These are phyloP conservation scores for Pythium aquatile DNA, from an alignment of 352 stramenopile species.

Conservation along the genomic window DNA sequence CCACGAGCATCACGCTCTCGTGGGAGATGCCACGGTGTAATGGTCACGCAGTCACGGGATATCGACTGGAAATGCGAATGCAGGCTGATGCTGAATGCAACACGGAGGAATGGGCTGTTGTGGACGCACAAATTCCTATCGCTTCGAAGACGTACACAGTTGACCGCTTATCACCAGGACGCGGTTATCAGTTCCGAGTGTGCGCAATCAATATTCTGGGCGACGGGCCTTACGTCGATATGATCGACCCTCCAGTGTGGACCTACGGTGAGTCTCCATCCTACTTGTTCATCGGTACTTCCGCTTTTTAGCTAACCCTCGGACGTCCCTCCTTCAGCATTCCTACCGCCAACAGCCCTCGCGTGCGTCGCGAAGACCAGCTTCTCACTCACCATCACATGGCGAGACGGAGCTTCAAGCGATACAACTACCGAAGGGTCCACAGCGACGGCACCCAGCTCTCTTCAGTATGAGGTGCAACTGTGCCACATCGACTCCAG, in stretches of 20 bases:
- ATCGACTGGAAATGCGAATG: slow-evolving; percentile 24
- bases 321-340: slow-evolving; percentile 16
- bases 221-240: slow-evolving; percentile 9
- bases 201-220: slow-evolving; percentile 27
- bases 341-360: slow-evolving; percentile 30
- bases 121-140: slow-evolving; percentile 18
- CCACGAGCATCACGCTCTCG: slow-evolving; percentile 32
- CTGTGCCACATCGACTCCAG: slow-evolving; percentile 28
- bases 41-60: slow-evolving; percentile 34
- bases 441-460: background rate
- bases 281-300: background rate
- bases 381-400: slow-evolving; percentile 34
- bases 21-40: slow-evolving; percentile 58
- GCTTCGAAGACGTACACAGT: slow-evolving; percentile 10
- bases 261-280: slow-evolving; percentile 26
- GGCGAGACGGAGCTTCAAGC: slow-evolving; percentile 18
- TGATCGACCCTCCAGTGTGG: slow-evolving; percentile 22
- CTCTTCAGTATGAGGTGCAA: slow-evolving; percentile 29
- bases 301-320: background rate
- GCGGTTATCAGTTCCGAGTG: slow-evolving; percentile 28
- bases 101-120: slow-evolving; percentile 8
- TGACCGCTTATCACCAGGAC: slow-evolving; percentile 6
- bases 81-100: background rate
- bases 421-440: background rate
- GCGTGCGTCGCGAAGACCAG: slow-evolving; percentile 24